Conservation (phyloP, 1,284 basidiomycete species). For the Sanghuangporus baumii region DNA sequence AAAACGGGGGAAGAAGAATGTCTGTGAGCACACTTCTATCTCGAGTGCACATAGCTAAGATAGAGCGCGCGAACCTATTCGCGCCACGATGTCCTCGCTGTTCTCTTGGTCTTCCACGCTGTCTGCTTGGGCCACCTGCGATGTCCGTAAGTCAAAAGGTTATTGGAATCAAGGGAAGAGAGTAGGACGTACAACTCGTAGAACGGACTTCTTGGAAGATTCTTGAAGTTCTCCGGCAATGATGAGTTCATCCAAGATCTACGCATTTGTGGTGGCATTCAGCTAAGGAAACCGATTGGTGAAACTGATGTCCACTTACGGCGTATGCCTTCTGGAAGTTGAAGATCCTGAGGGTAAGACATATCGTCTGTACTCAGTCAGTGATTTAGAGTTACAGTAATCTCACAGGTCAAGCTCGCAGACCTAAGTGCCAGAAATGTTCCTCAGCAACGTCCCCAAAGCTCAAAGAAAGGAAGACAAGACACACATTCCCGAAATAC, state of each 20-base stretch:
- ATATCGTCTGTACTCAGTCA: neutral
- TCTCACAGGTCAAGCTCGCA: conserved; percentile 91
- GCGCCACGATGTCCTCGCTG: conserved; percentile 70
- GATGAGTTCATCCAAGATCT: conserved; percentile 97
- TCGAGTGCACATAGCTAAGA: neutral
- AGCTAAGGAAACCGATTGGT: conserved; percentile 1
- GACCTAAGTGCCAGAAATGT: conserved; percentile 49
- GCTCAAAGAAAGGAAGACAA: neutral
- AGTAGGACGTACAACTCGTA: conserved; percentile 63
- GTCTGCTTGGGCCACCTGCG: conserved; percentile 78
- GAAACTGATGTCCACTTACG: conserved; percentile 37
- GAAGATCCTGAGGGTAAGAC: conserved; percentile 66
- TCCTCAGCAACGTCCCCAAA: neutral
- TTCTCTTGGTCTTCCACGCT: conserved; percentile 77
- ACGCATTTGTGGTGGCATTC: conserved; percentile 17
- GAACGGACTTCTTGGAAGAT: conserved; percentile 95
- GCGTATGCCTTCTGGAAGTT: conserved; percentile 98
- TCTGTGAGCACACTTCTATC: neutral
- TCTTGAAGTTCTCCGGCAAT: conserved; percentile 98
- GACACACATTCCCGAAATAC: conserved; percentile 94
- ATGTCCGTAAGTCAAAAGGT: neutral
- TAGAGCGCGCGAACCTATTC: conserved; percentile 51
- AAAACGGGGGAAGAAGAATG: neutral
- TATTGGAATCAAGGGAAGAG: neutral
- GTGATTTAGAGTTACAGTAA: conserved; percentile 8